Evolutionary conservation across 1,284 basidiomycete genomes (phyloP).

Genomic region (Cutaneotrichosporon dermatis): DNA sequence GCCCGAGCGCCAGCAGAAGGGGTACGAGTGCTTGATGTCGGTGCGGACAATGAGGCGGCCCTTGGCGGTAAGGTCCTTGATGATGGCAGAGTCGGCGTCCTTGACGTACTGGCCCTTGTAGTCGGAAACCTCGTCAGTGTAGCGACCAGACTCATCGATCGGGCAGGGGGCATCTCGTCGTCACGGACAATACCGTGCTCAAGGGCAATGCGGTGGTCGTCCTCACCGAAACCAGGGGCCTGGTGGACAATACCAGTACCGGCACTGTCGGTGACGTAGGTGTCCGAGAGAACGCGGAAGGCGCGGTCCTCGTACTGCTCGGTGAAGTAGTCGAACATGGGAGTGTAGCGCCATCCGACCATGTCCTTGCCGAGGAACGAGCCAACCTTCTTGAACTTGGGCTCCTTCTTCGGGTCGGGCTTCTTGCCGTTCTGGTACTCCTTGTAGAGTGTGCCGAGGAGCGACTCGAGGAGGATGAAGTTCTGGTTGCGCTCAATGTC

Average conservation of each 20-base stretch:
- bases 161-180: conserved; percentile 94
- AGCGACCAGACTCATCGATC: conserved; percentile 81
- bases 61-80: conserved; percentile 83
- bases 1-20: conserved; percentile 95
- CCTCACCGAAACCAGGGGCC: conserved; percentile 97
- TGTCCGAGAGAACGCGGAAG: conserved; percentile 84
- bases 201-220: conserved; percentile 92
- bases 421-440: conserved; percentile 60
- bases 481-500: conserved; percentile 83
- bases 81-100: conserved; percentile 90
- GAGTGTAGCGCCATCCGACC: conserved; percentile 95
- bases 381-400: conserved; percentile 87
- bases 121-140: conserved; percentile 84
- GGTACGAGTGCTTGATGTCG: conserved; percentile 85
- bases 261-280: conserved; percentile 87
- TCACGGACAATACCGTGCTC: conserved; percentile 72
- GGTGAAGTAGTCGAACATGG: conserved; percentile 93
- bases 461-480: conserved; percentile 86
- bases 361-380: conserved; percentile 85
- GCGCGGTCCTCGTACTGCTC: conserved; percentile 90
- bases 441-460: conserved; percentile 89
- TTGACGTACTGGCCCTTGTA: conserved; percentile 91
- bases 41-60: conserved; percentile 85
- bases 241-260: conserved; percentile 99
- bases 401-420: conserved; percentile 65